A percentile compares a stretch with the other conserved stretches of the same genome.
Conservation (phyloP, 2,329 filamentous ascomycete genomes). For the Exophiala sideris region DNA sequence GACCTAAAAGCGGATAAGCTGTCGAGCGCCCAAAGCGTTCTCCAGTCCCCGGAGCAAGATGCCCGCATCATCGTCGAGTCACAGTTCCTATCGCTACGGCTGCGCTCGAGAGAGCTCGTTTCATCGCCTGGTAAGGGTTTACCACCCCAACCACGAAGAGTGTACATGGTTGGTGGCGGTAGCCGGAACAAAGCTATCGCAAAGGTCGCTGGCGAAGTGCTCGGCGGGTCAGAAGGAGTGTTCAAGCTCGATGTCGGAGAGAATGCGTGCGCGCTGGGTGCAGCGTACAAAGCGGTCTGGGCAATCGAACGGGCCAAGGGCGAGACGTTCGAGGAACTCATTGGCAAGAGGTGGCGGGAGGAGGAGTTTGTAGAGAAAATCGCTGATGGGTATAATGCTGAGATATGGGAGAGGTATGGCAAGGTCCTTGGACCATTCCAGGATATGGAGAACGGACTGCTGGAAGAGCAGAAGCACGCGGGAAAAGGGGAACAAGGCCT, state of each 20-base stretch:
- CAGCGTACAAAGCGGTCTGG: slow-evolving; percentile 96
- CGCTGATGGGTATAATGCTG: slow-evolving; percentile 73
- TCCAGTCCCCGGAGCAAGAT: slow-evolving; percentile 64
- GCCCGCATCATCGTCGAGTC: slow-evolving; percentile 86
- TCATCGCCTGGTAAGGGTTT: slow-evolving; percentile 53
- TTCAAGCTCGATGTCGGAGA: slow-evolving; percentile 92
- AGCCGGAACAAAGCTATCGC: slow-evolving; percentile 88
- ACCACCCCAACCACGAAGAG: slow-evolving; percentile 78
- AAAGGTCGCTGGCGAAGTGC: slow-evolving; percentile 76
- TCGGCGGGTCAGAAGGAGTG: slow-evolving; percentile 84
- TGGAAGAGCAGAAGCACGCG: slow-evolving; percentile 36
- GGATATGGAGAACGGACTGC: slow-evolving; percentile 66
- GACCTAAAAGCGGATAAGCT: slow-evolving; percentile 46
- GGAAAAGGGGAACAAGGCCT: not conserved
- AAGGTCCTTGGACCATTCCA: slow-evolving; percentile 72
- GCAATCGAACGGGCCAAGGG: slow-evolving; percentile 64
- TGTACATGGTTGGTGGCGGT: slow-evolving; percentile 93
- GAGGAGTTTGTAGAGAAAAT: slow-evolving; percentile 78
- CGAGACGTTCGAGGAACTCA: slow-evolving; percentile 84
- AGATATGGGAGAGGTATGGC: slow-evolving; percentile 74
- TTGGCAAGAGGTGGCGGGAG: slow-evolving; percentile 81
- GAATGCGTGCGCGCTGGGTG: slow-evolving; percentile 89
- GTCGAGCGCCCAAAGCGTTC: slow-evolving; percentile 52
- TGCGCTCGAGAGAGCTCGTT: slow-evolving; percentile 77
- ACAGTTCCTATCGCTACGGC: slow-evolving; percentile 86